Base-by-base conservation (phyloP, 805 yeast species). In the Wickerhamomyces rabaulensis region DNA sequence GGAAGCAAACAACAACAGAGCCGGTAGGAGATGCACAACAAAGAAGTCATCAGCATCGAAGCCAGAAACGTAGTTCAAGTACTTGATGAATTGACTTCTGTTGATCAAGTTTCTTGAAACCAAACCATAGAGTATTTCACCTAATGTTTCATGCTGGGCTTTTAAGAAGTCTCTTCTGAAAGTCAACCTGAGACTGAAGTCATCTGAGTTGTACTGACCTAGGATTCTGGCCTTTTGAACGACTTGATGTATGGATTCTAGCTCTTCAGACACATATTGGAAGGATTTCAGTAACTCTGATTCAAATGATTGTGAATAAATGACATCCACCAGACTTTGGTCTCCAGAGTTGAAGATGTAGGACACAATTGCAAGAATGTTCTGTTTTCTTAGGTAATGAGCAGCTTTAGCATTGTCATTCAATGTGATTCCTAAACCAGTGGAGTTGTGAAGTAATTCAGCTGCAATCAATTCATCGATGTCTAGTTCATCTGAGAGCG, bases 381-480 rank as follows among this genome's bases (percentile, higher is more conserved):
- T 84, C 55, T 80, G 84, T 44, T 84, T 74, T 55, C 97, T 75
- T 44, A 78, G 67, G 57, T 81, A 87, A 62, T 78, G 89, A 9
- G 80, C 73, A 6, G 85, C 76, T 48, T 80, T 76, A 1, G 94
- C 96, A 19, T 76, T 70, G 53, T 84, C 90, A 8, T 73, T 51
- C 26, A 78, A 61, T 3, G 72, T 66, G 0, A 73, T 67, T 1
- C 85, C 84, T 44, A 56, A 67, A 21, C 62, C 61, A 17, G 67
- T 58, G 4, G 89, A 75, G 49, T 65, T 62, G 43, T 68, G 75
- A 3, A 91, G 70, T 23, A 87, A 60, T 58, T 89, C 87, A 1
- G 95, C 94, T 2, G 87, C 76, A 3, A 77, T 70, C 25, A 86
- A 44, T 61, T 92, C 97, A 63, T 92, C 95, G 43, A 92, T 68